Conservation (phyloP, 148 eudicot genomes). For the Rhododendron griersonianum region DNA sequence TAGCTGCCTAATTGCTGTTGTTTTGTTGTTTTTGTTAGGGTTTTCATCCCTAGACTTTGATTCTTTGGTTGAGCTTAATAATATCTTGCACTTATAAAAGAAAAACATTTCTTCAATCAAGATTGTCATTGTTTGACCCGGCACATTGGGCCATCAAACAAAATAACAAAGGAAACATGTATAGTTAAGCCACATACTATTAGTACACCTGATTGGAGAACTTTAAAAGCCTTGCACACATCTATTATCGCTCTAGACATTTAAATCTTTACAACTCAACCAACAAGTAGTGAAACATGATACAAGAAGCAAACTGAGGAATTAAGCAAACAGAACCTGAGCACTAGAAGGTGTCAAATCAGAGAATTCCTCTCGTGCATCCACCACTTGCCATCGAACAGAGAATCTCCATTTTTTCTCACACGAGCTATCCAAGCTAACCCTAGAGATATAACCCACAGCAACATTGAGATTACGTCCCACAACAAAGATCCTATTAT, state of each 20-base stretch:
- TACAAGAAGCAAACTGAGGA: neutral
- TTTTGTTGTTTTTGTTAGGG: neutral
- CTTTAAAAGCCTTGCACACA: slow-evolving; percentile 4
- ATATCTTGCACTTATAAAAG: too few species aligned
- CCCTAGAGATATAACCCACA: slow-evolving; percentile 54
- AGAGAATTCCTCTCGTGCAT: slow-evolving; percentile 49
- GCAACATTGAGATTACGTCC: slow-evolving; percentile 87
- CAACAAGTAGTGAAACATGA: neutral
- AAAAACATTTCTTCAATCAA: neutral
- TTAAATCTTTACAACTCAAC: neutral
- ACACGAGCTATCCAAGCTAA: neutral
- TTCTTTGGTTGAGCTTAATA: neutral
- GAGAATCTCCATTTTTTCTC: slow-evolving; percentile 45
- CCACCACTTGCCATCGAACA: slow-evolving; percentile 69
- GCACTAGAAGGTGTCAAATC: slow-evolving; percentile 80
- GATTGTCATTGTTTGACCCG: neutral
- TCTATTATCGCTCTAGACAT: slow-evolving; percentile 7
- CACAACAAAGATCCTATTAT: slow-evolving; percentile 60
- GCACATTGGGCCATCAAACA: neutral
- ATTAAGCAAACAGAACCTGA: slow-evolving; percentile 76
- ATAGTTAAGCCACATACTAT: neutral
- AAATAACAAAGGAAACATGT: neutral
- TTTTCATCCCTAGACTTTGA: neutral
- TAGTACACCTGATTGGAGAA: slow-evolving; percentile 5
- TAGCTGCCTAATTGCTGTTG: neutral